Base-by-base conservation (phyloP, 2,329 filamentous ascomycete genomes). In the Aspergillus sp. region DNA sequence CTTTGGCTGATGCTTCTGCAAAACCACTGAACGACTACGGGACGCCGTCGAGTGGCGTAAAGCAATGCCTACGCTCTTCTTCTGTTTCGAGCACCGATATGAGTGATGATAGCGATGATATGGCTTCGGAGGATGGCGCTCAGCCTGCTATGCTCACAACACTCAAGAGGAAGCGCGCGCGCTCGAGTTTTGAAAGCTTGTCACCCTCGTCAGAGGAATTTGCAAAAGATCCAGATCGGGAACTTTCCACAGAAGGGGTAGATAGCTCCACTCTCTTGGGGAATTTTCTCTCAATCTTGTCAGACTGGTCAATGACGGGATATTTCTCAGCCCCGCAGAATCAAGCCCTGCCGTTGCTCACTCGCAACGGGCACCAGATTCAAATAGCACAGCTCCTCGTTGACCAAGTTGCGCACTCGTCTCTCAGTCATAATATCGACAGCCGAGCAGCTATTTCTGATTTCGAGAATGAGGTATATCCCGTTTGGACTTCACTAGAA, bases 371-470 rank as follows among this genome's bases (percentile, higher is more conserved):
- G 29, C 48, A 53, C 24, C 51, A 59, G 16, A 50, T 62, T 20
- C 49, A 59, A 33, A 42, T 63, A 28, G 60, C 59, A 10, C 61
- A 65, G 35, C 37, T 65, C 5, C 36, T 64, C 14, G 58, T 60
- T 14, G 61, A 64, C 27, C 61, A 64, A 46, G 43, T 66, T 29
- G 63, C 60, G 3, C 63, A 66, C 40, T 64, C 63, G 8, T 64
- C 58, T n/a, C 45, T 67, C 8, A 41, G 53, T 20, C 60, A 63
- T 43, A 47, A 40, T 8, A 36, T 55, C 24, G 48, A 59, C 27
- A 49, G 44, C 4, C 30, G 36, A 15, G 38, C 51, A 19, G 39
- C 44, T 7, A 38, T 58, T 15, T 52, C 48, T 26, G 47, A 42
- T 24, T 45, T 57, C 16, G 52, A 54, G 24, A 44, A 42, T 31